Conservation (phyloP, 1,284 basidiomycete species). For the Xerocomus minutiporus region DNA sequence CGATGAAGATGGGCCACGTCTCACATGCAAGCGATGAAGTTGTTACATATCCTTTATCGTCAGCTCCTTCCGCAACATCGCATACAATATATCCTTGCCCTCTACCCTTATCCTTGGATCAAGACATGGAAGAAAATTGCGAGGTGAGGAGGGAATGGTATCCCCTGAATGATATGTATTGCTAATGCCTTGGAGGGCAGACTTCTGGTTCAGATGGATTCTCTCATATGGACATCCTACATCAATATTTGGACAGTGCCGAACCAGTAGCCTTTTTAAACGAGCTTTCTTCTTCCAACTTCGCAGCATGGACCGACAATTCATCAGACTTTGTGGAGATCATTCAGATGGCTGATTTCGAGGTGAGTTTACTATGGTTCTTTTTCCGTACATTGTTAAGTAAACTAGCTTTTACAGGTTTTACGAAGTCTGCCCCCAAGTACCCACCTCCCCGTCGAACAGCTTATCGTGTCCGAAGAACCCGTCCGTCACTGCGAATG, state of each 20-base stretch:
- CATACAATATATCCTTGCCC: no score
- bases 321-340: no score
- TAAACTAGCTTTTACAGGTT: not conserved
- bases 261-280: not conserved
- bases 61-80: not conserved
- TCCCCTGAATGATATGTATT: not conserved
- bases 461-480: not conserved
- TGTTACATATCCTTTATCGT: not conserved
- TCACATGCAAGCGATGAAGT: not conserved
- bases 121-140: not conserved
- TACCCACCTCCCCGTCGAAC: not conserved
- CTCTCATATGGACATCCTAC: not conserved
- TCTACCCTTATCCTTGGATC: not conserved
- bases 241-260: not conserved
- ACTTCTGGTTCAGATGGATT: not conserved
- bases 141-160: conserved; percentile 1
- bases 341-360: not conserved
- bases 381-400: not conserved
- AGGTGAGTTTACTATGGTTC: not conserved
- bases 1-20: not conserved
- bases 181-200: conserved; percentile 4
- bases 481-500: conserved; percentile 4
- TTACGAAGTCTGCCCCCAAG: not conserved
- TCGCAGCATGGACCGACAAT: not conserved
- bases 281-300: not conserved